These are phyloP conservation scores for Phytopythium boreale DNA, from an alignment of 352 stramenopile species.

Conservation along the genomic window DNA sequence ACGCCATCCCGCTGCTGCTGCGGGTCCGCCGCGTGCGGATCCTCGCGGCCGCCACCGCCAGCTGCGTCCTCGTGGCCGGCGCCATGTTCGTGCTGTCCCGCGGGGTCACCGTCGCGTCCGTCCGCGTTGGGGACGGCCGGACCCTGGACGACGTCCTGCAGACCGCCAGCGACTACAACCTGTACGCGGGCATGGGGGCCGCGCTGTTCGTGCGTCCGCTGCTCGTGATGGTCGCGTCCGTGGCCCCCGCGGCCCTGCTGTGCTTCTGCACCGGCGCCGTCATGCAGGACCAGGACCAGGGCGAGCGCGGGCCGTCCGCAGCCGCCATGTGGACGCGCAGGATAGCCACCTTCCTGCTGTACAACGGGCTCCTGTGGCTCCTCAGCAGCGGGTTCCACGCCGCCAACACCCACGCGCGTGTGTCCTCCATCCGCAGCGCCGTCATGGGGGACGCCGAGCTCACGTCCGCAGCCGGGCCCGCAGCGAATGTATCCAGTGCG, in stretches of 20 bases:
- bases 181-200: constrained; percentile 33
- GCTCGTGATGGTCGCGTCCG: constrained; percentile 35
- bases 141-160: not conserved
- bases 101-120: constrained; percentile 36
- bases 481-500: not conserved
- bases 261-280: constrained; percentile 48
- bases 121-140: constrained; percentile 12
- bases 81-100: constrained; percentile 29
- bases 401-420: constrained; percentile 42
- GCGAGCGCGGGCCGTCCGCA: not conserved
- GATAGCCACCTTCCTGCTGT: constrained; percentile 23
- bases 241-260: constrained; percentile 50
- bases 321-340: not conserved
- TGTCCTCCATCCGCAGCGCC: not conserved
- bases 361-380: constrained; percentile 49
- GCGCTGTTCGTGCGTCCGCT: constrained; percentile 45
- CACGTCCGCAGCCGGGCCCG: not conserved
- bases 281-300: constrained; percentile 46
- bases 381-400: constrained; percentile 63
- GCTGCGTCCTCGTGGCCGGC: constrained; percentile 15
- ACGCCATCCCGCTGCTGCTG: constrained; percentile 42
- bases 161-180: constrained; percentile 29
- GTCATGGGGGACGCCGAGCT: too few species aligned
- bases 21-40: constrained; percentile 37
- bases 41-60: constrained; percentile 21